Percentiles rank a stretch among this genome's conserved stretches.
These are phyloP conservation scores for Paraconiothyrium sp. DNA, from an alignment of 2,329 filamentous ascomycete genomes.

Conservation along the genomic window DNA sequence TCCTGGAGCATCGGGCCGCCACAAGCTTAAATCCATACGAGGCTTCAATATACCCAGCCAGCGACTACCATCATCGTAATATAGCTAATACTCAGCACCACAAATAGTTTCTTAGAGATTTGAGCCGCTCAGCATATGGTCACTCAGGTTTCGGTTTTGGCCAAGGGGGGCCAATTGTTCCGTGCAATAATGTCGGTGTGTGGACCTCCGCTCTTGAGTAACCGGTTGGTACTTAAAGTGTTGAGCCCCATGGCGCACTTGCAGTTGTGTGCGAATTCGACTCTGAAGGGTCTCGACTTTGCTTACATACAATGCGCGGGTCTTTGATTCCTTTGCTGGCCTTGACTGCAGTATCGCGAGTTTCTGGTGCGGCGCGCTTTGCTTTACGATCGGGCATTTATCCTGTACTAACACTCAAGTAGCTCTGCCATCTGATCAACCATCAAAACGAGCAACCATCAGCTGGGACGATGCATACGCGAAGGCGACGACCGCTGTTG, in stretches of 20 bases:
- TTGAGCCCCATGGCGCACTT: slow-evolving; percentile 15
- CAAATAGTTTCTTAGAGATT: slow-evolving; percentile 4
- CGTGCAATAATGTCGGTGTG: slow-evolving; percentile 19
- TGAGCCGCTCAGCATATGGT: slow-evolving; percentile 5
- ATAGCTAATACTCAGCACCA: slow-evolving; percentile 29
- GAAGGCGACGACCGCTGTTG: slow-evolving; percentile 52
- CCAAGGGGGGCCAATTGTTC: slow-evolving; percentile 35
- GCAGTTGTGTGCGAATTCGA: slow-evolving; percentile 11
- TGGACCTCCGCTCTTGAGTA: slow-evolving; percentile 20
- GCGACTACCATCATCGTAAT: slow-evolving; percentile 26
- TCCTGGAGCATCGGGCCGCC: slow-evolving; percentile 44
- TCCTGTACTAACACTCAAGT: slow-evolving; percentile 15
- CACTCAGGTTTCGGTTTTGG: slow-evolving; percentile 21
- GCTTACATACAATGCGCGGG: slow-evolving; percentile 35
- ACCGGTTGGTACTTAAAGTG: slow-evolving; percentile 34
- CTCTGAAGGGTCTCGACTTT: slow-evolving; percentile 5
- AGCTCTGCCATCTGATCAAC: slow-evolving; percentile 34
- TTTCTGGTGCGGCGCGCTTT: slow-evolving; percentile 27
- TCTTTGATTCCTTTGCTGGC: slow-evolving; percentile 36
- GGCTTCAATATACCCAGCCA: slow-evolving; percentile 36
- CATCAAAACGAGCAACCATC: slow-evolving; percentile 35
- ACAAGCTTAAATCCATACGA: slow-evolving; percentile 37
- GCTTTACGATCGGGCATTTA: background rate
- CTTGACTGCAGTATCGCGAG: slow-evolving; percentile 31
- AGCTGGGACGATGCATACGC: slow-evolving; percentile 52